Evolutionary conservation across 2,329 filamentous ascomycete species (phyloP), one percentile per base, ranked within the genome.

Genomic region (Torrubiellomyces zombiae): DNA sequence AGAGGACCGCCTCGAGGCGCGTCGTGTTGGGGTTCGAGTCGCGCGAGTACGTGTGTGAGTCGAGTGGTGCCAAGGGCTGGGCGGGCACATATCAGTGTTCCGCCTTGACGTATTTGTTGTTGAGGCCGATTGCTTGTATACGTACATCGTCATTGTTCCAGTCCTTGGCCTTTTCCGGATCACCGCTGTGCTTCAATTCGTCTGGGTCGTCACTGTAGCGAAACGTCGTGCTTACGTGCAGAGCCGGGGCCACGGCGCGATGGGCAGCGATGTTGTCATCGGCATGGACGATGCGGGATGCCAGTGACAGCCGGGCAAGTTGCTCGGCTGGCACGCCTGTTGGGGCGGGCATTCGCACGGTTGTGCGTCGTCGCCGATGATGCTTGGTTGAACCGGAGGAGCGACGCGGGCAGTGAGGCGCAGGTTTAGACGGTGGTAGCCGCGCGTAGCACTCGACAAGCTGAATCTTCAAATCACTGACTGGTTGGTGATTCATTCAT

Each of bases 141-240:
- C 63, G 51, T 51, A 77, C 73, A 43, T 68, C 66, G 15, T 50
- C 38, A 31, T 76, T 67, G 10, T 46, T 44, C 55, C 55, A 59
- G 12, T 46, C 32, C 43, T 30, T 51, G 23, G 92, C 64, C 15
- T 68, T 29, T 3, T 15, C 20, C 14, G 47, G 6, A 16, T 36
- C 35, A 7, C 16, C 17, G 17, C 28, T 23, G 14, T 45, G 31
- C 45, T 32, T 52, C 22, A 93, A 64, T 15, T 69, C 47, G 5
- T 72, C 63, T 2, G 82, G 79, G 44, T 93, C 64, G 26, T 59
- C 52, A 15, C 63, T 58, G 50, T 94, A 95, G 38, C 81, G 73
- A 52, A 82, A 95, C 10, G 82, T 95, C 9, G 86, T 94, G 32
- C 82, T 83, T 34, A 91, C 71, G 48, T 95, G 86, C 43, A 95